Evolutionary conservation across 148 eudicot genomes (phyloP), one percentile per base, ranked within the genome.

Genomic region (Vaccinium myrtillus): DNA sequence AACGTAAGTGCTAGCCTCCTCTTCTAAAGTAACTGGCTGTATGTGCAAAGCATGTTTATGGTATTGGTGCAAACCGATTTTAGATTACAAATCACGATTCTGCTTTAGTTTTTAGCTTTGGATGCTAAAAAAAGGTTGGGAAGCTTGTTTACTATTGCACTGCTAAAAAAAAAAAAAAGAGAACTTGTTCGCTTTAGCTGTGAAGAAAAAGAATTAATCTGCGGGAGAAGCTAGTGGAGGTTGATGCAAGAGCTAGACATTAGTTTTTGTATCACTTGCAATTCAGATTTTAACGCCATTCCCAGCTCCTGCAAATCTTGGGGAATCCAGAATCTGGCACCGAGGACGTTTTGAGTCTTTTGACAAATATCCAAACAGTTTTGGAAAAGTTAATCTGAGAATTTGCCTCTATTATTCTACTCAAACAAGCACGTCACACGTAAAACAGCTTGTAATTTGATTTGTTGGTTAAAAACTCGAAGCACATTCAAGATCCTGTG

Each of bases 1-100:
- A 91, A 83, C 79, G 98, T 94, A 91, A 23, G 90, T 84, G 8
- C 4, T 36, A 36, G 39, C 39, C 46, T n/a, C n/a, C n/a, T 83
- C 78, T 82, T 58, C 67, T 76, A 30, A 27, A 21, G 23, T 58
- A 50, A n/a, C 30, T 25, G 7, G 4, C 49, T 8, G 55, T 18
- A 58, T 46, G 6, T 65, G 32, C 5, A 2, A 4, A 1, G 30
- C 13, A 14, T 63, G 71, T 65, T n/a, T 65, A 23, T 23, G 13
- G 9, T 23, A 65, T 39, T 67, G 10, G 5, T 67, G 73, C 13
- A 69, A 27, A 27, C 36, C 27, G 15, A 27, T 67, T 67, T 67
- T 67, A 10, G 5, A 67, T 69, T 12, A 25, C 39, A 69, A 69
- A 69, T 69, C 43, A 27, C 39, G 3, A 14, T 30, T 69, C 43